Evolutionary conservation across 257 asterid species (phyloP).

Genomic region (Orobanche coerulescens): DNA sequence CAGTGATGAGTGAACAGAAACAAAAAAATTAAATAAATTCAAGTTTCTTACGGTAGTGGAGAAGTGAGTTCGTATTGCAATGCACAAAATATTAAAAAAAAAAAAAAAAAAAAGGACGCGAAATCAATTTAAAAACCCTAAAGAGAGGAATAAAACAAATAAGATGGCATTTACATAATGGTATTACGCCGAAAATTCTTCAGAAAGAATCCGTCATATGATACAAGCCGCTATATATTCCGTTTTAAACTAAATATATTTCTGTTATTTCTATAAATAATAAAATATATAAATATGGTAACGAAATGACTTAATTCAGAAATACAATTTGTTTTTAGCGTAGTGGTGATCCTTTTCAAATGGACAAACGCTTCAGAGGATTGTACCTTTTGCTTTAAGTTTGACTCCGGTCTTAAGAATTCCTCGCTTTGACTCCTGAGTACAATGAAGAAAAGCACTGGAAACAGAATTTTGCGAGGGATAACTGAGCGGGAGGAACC

Average conservation of each 20-base stretch:
- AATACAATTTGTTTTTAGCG: too few species aligned
- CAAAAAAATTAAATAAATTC: not conserved
- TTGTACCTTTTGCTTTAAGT: not conserved
- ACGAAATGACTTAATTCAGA: not conserved
- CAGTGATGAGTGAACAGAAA: too few species aligned
- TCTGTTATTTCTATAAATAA: not conserved
- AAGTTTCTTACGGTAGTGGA: not conserved
- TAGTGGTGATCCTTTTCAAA: conserved; percentile 6
- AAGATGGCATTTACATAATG: conserved; percentile 1
- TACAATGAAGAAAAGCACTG: not conserved
- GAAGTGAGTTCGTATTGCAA: conserved; percentile 15
- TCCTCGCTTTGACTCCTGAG: not conserved
- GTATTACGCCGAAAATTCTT: conserved; percentile 11
- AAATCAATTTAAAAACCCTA: not conserved
- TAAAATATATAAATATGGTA: not conserved
- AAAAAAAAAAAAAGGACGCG: not conserved
- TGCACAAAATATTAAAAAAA: not conserved
- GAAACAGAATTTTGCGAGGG: not conserved
- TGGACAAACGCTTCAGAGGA: not conserved
- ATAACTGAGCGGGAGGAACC: conserved; percentile 11
- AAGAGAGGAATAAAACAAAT: not conserved
- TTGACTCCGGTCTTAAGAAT: not conserved
- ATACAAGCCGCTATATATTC: not conserved
- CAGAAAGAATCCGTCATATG: conserved; percentile 13
- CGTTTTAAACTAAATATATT: not conserved